Conservation (phyloP, 768 basidiomycete species). For the Lyophyllum atratum region DNA sequence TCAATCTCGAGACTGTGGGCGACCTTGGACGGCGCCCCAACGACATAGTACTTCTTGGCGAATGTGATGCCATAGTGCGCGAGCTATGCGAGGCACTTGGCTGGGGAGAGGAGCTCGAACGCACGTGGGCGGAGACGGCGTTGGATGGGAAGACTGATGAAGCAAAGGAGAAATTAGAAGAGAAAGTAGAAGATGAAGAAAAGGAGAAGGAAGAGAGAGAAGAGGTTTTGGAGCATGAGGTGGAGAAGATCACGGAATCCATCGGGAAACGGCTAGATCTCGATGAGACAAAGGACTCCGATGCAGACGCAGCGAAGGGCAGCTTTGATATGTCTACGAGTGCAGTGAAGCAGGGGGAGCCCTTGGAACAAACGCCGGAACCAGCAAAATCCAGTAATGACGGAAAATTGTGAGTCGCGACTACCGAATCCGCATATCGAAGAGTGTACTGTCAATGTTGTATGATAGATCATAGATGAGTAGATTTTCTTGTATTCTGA, state of each 20-base stretch:
- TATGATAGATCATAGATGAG: too few species aligned
- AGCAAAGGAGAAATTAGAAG: background rate
- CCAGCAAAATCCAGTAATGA: background rate
- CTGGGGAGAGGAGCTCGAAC: slow-evolving; percentile 67
- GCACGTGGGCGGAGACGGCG: slow-evolving; percentile 55
- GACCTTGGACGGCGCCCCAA: slow-evolving; percentile 52
- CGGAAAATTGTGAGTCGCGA: background rate
- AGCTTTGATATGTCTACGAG: too few species aligned
- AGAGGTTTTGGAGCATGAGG: slow-evolving; percentile 28
- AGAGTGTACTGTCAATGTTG: background rate
- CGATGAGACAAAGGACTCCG: slow-evolving; percentile 9
- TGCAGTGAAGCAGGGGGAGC: too few species aligned
- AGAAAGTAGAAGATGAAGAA: slow-evolving; percentile 1
- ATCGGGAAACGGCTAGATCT: slow-evolving; percentile 32
- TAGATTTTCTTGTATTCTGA: too few species aligned
- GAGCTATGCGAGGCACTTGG: slow-evolving; percentile 68
- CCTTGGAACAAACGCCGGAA: background rate
- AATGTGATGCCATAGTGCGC: slow-evolving; percentile 69
- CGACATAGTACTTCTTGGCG: slow-evolving; percentile 67
- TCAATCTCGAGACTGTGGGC: slow-evolving; percentile 86
- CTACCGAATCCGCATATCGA: background rate
- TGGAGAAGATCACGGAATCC: slow-evolving; percentile 33
- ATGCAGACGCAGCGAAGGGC: too few species aligned
- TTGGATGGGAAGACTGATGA: slow-evolving; percentile 16
- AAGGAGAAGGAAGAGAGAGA: slow-evolving; percentile 22